These are phyloP conservation scores for Nothopassalora personata DNA, from an alignment of 2,329 filamentous ascomycete species.

Conservation along the genomic window DNA sequence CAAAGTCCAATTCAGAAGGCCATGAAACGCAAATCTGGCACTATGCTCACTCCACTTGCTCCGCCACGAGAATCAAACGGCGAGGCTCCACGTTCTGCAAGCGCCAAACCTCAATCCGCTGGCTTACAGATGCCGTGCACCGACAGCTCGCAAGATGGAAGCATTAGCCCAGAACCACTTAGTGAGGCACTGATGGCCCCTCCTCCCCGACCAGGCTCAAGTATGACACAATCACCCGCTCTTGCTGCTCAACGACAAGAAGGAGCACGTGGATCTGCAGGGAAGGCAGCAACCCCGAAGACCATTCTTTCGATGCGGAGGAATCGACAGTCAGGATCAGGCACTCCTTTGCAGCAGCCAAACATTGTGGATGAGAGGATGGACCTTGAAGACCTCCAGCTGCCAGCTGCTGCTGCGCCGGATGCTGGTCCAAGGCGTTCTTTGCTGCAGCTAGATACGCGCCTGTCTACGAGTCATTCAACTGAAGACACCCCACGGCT, in stretches of 20 bases:
- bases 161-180: constrained; percentile 47
- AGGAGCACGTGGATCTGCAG: constrained; percentile 4
- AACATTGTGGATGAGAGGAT: constrained; percentile 8
- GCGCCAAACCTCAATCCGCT: constrained; percentile 24
- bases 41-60: constrained; percentile 39
- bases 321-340: neutral
- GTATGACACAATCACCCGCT: constrained; percentile 63
- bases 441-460: constrained; percentile 50
- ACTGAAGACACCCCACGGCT: constrained; percentile 54
- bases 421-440: constrained; percentile 9
- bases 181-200: constrained; percentile 49
- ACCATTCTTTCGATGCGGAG: constrained; percentile 29
- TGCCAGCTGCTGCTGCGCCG: constrained; percentile 65
- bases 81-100: constrained; percentile 31
- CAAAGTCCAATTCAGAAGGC: constrained; percentile 71
- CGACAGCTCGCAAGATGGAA: constrained; percentile 43
- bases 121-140: constrained; percentile 21
- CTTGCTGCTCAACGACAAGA: constrained; percentile 51
- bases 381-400: constrained; percentile 56
- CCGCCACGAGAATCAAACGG: constrained; percentile 43
- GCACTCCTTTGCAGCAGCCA: neutral
- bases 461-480: constrained; percentile 32
- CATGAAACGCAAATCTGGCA: constrained; percentile 46
- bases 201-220: constrained; percentile 53
- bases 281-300: constrained; percentile 30